Evolutionary conservation across 805 yeast genomes (phyloP).

Genomic region (Saturnispora silvae): DNA sequence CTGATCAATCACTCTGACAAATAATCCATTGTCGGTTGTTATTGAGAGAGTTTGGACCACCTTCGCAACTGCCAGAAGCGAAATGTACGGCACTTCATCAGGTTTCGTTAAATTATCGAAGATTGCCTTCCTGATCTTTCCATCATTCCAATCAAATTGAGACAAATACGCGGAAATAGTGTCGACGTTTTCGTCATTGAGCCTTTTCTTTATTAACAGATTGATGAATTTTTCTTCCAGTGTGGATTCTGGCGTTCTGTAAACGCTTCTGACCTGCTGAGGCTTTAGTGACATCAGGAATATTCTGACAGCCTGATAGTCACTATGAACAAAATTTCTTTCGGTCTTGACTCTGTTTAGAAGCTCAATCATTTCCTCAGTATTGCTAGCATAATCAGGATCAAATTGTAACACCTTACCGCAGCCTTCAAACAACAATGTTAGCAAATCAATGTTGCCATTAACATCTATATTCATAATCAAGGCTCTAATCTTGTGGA

Average conservation of each 20-base stretch:
- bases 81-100: slow-evolving; percentile 49
- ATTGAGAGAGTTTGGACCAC: slow-evolving; percentile 31
- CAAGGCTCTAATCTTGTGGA: slow-evolving; percentile 60
- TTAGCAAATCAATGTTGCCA: slow-evolving; percentile 57
- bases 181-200: slow-evolving; percentile 29
- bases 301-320: slow-evolving; percentile 48
- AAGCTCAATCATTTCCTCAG: slow-evolving; percentile 52
- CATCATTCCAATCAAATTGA: slow-evolving; percentile 37
- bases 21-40: slow-evolving; percentile 19
- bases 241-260: slow-evolving; percentile 19
- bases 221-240: slow-evolving; percentile 40
- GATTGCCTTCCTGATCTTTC: slow-evolving; percentile 23
- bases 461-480: slow-evolving; percentile 40
- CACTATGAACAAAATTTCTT: slow-evolving; percentile 39
- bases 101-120: slow-evolving; percentile 44
- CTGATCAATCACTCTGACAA: slow-evolving; percentile 40
- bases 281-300: slow-evolving; percentile 47
- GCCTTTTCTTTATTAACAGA: slow-evolving; percentile 40
- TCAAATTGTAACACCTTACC: slow-evolving; percentile 54
- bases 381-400: slow-evolving; percentile 45
- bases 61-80: slow-evolving; percentile 38
- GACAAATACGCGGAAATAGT: slow-evolving; percentile 29
- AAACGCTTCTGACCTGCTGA: slow-evolving; percentile 32
- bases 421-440: slow-evolving; percentile 61
- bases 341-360: slow-evolving; percentile 41